Conservation (phyloP, 2,329 filamentous ascomycete species). For the Periconia sp. region DNA sequence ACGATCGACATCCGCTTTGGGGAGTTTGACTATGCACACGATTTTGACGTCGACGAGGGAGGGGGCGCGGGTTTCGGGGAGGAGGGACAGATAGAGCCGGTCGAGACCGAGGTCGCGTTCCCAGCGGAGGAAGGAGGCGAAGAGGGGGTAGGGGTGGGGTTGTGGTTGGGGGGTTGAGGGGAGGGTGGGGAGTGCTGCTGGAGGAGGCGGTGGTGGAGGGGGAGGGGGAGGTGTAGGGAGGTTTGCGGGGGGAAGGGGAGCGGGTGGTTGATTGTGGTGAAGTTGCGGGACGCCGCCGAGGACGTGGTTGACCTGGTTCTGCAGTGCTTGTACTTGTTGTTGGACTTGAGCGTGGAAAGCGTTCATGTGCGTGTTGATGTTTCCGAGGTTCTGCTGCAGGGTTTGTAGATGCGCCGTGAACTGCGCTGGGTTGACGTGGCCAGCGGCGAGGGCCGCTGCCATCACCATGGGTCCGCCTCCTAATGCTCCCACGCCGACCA, state of each 20-base stretch:
- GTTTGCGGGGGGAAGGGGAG: background rate
- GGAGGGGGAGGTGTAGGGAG: background rate
- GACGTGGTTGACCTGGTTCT: conserved; percentile 10
- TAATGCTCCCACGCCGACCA: conserved; percentile 11
- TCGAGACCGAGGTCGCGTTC: conserved; percentile 41
- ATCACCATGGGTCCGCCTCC: conserved; percentile 5
- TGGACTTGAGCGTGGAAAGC: conserved; percentile 30
- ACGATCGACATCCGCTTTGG: conserved; percentile 48
- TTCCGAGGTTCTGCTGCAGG: conserved; percentile 23
- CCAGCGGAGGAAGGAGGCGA: conserved; percentile 37
- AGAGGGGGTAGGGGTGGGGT: conserved; percentile 16
- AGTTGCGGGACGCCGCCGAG: background rate
- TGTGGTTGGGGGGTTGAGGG: conserved; percentile 1
- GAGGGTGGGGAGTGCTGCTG: conserved; percentile 20
- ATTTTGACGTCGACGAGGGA: conserved; percentile 36
- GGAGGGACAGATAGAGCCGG: conserved; percentile 35
- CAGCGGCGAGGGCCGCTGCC: conserved; percentile 2
- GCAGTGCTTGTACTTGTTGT: conserved; percentile 9
- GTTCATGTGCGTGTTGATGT: conserved; percentile 19
- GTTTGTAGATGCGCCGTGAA: conserved; percentile 27
- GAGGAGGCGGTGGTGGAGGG: conserved; percentile 19
- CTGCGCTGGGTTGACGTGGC: conserved; percentile 9
- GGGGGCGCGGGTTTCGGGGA: conserved; percentile 26
- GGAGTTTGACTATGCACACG: conserved; percentile 39
- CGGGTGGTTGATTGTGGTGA: background rate